Evolutionary conservation across 495 filamentous ascomycete genomes (phyloP).

Genomic region (Xylaria curta): DNA sequence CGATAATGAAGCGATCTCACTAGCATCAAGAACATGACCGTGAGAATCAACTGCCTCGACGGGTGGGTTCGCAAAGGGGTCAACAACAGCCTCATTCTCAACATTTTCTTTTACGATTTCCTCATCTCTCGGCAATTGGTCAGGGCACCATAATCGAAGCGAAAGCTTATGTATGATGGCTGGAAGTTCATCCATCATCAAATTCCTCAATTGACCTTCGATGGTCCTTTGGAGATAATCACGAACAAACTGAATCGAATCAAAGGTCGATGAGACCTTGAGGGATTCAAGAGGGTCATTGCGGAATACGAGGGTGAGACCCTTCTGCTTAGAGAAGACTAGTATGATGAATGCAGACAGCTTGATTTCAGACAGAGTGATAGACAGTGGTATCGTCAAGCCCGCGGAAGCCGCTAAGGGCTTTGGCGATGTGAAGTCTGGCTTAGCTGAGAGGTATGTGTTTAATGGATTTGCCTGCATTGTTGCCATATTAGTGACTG

Average conservation of each 20-base stretch:
- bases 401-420: slow-evolving; percentile 92
- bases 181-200: slow-evolving; percentile 97
- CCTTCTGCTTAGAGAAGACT: slow-evolving; percentile 96
- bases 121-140: slow-evolving; percentile 70
- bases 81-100: slow-evolving; percentile 61
- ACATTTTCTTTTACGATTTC: slow-evolving; percentile 52
- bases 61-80: slow-evolving; percentile 81
- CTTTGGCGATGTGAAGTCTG: slow-evolving; percentile 87
- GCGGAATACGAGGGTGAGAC: slow-evolving; percentile 92
- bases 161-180: slow-evolving; percentile 95
- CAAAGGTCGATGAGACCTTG: slow-evolving; percentile 97
- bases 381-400: slow-evolving; percentile 94
- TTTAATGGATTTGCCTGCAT: slow-evolving; percentile 89
- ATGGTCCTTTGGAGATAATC: slow-evolving; percentile 98
- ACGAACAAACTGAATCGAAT: slow-evolving; percentile 96
- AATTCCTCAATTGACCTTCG: slow-evolving; percentile 85
- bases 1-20: slow-evolving; percentile 74
- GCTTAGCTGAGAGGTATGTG: slow-evolving; percentile 90
- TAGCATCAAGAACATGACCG: slow-evolving; percentile 76
- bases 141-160: slow-evolving; percentile 85
- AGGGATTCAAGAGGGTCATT: slow-evolving; percentile 98
- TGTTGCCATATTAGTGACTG: slow-evolving; percentile 54
- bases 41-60: slow-evolving; percentile 76
- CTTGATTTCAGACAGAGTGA: slow-evolving; percentile 94
- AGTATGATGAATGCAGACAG: slow-evolving; percentile 97